Conservation (phyloP, 83 land plant species). For the Picea abies region DNA sequence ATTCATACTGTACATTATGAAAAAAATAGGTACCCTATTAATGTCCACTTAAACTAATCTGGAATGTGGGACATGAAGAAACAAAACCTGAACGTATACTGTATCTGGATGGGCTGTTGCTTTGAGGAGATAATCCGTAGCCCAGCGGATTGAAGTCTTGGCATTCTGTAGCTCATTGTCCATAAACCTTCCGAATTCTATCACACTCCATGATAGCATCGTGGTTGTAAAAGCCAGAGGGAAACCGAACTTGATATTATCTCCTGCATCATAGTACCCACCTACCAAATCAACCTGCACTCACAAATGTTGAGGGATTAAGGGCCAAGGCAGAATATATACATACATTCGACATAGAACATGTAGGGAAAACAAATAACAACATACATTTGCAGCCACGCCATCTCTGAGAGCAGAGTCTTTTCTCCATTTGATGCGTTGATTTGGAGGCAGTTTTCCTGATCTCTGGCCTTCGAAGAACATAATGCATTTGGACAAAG, state of each 20-base stretch:
- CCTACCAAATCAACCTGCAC: constrained; percentile 72
- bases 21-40: too few species aligned
- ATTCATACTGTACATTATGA: too few species aligned
- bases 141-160: constrained; percentile 62
- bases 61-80: not conserved
- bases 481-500: constrained; percentile 68
- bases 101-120: constrained; percentile 40
- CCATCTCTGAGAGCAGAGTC: constrained; percentile 80
- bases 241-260: constrained; percentile 84
- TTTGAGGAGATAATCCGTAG: constrained; percentile 71
- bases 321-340: not conserved
- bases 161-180: constrained; percentile 41
- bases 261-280: constrained; percentile 87
- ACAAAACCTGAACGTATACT: constrained; percentile 35
- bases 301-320: too few species aligned
- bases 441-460: constrained; percentile 65
- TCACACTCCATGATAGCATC: constrained; percentile 65
- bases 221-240: constrained; percentile 85
- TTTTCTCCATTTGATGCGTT: constrained; percentile 69
- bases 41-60: too few species aligned
- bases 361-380: not conserved
- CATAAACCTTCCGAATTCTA: constrained; percentile 54
- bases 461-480: constrained; percentile 86
- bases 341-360: not conserved
- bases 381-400: constrained; percentile 37